Percentiles rank a stretch among this genome's conserved stretches.
phyloP scores from a whole-genome alignment of 768 basidiomycete genomes.

The Termitomyces sp. region DNA sequence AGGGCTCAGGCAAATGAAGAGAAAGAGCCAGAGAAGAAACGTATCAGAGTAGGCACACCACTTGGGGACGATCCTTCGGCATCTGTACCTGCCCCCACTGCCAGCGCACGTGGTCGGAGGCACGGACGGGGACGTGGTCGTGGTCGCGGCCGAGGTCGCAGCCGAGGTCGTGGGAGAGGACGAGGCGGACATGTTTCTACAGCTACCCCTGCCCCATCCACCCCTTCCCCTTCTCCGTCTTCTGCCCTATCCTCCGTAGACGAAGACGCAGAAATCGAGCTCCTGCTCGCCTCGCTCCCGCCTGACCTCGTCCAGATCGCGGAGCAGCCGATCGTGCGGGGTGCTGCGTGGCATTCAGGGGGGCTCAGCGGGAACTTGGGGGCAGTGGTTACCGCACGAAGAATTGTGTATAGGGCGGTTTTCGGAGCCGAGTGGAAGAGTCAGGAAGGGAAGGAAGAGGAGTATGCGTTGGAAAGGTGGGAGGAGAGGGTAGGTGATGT shows the following conservation, averaged over 20 bases:
- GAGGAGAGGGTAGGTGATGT: conserved; percentile 16
- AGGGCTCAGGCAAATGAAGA: not conserved
- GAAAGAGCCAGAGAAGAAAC: not conserved
- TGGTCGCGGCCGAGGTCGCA: not conserved
- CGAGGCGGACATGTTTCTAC: not conserved
- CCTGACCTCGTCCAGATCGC: conserved; percentile 35
- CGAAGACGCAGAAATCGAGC: not conserved
- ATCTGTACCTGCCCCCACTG: not conserved
- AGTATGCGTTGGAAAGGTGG: conserved; percentile 35
- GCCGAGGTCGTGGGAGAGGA: not conserved
- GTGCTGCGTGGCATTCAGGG: conserved; percentile 26
- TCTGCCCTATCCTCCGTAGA: not conserved
- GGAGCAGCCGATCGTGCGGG: conserved; percentile 48
- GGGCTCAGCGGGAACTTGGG: conserved; percentile 48
- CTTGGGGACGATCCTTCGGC: not conserved
- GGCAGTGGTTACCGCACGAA: conserved; percentile 40
- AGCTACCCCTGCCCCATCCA: not conserved
- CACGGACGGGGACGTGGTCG: conserved; percentile 11
- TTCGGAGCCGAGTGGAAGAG: not conserved
- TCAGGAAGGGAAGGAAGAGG: not conserved
- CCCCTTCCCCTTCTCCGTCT: not conserved
- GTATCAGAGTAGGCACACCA: not conserved
- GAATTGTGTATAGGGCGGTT: conserved; percentile 32
- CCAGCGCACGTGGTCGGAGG: not conserved
- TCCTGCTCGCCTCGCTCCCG: conserved; percentile 25